Base-by-base conservation (phyloP, 2,329 filamentous ascomycete genomes). In the Aspergillus fumigatiaffinis region DNA sequence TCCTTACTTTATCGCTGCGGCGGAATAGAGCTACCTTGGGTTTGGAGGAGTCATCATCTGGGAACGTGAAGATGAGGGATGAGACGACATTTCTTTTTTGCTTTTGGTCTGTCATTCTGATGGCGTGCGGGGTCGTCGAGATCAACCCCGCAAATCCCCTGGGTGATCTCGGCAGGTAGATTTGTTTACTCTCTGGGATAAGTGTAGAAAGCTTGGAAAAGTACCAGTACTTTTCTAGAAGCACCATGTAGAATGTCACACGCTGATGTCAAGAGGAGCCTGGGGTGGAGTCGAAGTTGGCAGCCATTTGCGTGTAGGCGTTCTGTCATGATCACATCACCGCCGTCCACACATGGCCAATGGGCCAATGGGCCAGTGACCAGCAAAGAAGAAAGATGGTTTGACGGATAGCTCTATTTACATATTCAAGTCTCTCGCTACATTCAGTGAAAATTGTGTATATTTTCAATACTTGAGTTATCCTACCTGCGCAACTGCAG, bases 1-100 rank as follows among this genome's bases (percentile, higher is more conserved):
- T 85, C 4, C 73, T 75, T 17, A 87, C 84, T 59, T 83, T 79
- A 53, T 75, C 76, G 65, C 85, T 87, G 14, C 87, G 79, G 48
- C 79, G 77, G 68, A 89, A 89, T 0, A 89, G 75, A 1, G 85
- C 86, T 5, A 89, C 82, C 41, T 75, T 73, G 1, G 79, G 74
- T 29, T 66, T 58, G 17, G 50, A 53, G 41, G 61, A 48, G 54
- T 58, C 57, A 1, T 59, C 60, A 5, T 66, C 59, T 0, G 63
- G 61, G 4, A 60, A 56, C 7, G 68, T 69, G 62, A 76, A 79
- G 54, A 80, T 71, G 55, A 79, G 78, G 0, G 71, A 74, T 1
- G 77, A 79, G n/a, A 80, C 76, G 5, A 79, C 73, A 1, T 68
- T 63, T 51, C 73, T 67, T 42, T 66, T 65, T 29, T 68, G 53